Evolutionary conservation across 805 yeast species (phyloP), one percentile per base, ranked within the genome.

Genomic region (Candida ficus): DNA sequence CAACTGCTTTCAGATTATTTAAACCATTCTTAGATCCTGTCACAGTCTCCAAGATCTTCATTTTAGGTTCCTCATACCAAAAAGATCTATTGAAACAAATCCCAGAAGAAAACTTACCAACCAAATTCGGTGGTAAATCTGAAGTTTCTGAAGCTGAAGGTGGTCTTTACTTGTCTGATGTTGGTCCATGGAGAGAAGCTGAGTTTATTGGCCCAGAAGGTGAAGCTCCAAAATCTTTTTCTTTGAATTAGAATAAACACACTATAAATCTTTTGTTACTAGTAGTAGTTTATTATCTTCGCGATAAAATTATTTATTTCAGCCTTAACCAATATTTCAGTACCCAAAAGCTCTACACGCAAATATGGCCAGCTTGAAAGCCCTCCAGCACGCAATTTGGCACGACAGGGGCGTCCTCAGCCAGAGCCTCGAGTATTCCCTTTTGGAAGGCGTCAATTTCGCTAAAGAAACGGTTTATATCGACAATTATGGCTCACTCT

Each of bases 131-230:
- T 47, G 99, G 99, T 52, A 57, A 58, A 48, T 80, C 93, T 26
- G 75, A 66, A 50, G 81, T 80, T 32, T 63, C 70, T 33, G 86
- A 78, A 37, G 72, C 75, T 9, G 84, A 78, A 35, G 85, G 89
- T 56, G 96, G 95, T 20, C 75, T 93, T 50, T 85, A 81, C 63
- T 69, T 93, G 57, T 78, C 93, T 29, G 98, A 93, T 61, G 70
- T 83, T 50, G 99, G 99, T 52, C 99, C 99, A 49, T 93, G 99
- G 99, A 85, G 96, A 75, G 93, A 91, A 47, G 70, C 81, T 25
- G 55, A 83, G 65, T 91, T 57, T 65, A 82, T 89, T 60, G 98
- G 97, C 12, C 95, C 96, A 44, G 98, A 90, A 68, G 96, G 96
- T 49, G 87, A 82, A 64, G 95, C 95, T 39, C 96, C 96, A 58